Conservation (phyloP, 176 grass and related monocot genomes). For the Elymus sibiricus region DNA sequence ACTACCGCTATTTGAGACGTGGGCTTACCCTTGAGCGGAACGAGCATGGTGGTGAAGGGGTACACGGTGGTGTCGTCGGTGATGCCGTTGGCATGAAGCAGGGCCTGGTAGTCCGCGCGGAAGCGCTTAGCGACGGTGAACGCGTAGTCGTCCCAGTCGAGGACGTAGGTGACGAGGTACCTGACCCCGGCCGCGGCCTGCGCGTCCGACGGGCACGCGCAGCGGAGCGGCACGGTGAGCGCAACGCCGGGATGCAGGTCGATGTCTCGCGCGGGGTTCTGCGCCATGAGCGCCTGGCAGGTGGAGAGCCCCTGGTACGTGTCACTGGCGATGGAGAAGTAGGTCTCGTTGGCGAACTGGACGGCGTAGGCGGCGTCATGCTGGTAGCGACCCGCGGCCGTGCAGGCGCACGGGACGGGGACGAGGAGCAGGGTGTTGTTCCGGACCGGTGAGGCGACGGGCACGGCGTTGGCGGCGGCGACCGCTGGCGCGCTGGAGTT, state of each 20-base stretch:
- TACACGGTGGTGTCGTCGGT: background rate
- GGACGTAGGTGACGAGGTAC: slow-evolving; percentile 59
- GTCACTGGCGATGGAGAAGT: background rate
- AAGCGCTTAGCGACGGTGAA: slow-evolving; percentile 27
- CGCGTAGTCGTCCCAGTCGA: slow-evolving; percentile 29
- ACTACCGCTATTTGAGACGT: slow-evolving; percentile 28
- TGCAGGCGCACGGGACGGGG: background rate
- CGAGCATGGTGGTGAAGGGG: slow-evolving; percentile 57
- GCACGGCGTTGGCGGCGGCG: background rate
- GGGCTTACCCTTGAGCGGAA: slow-evolving; percentile 51
- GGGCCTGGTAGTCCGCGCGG: slow-evolving; percentile 20
- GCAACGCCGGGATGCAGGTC: too few species aligned
- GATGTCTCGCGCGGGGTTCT: background rate
- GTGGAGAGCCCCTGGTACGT: background rate
- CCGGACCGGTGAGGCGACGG: background rate
- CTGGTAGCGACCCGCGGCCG: too few species aligned
- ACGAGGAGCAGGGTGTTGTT: background rate
- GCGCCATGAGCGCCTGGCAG: background rate
- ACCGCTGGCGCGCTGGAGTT: background rate
- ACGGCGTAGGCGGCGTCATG: too few species aligned
- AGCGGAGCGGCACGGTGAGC: slow-evolving; percentile 49
- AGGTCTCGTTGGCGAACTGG: background rate
- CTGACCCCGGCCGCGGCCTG: slow-evolving; percentile 32
- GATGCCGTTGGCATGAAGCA: background rate
- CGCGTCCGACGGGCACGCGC: slow-evolving; percentile 58